These are phyloP conservation scores for Carex pumila DNA, from an alignment of 176 grass and related monocot genomes.

Conservation along the genomic window DNA sequence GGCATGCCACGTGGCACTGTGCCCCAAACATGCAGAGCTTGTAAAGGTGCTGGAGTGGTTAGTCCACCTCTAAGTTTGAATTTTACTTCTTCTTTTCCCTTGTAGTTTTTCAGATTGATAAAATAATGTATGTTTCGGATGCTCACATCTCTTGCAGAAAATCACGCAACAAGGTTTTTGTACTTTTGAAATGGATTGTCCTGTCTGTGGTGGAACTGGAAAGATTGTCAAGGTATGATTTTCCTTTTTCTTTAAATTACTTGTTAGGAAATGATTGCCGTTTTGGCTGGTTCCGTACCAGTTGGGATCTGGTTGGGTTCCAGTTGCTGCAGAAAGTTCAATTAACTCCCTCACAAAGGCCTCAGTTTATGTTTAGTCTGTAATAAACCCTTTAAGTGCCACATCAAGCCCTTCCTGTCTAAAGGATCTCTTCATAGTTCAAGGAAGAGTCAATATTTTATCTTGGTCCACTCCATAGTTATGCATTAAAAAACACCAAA, in stretches of 20 bases:
- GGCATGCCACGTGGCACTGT: conserved; percentile 85
- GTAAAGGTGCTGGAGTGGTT: conserved; percentile 80
- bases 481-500: background rate
- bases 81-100: background rate
- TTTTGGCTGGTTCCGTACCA: background rate
- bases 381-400: background rate
- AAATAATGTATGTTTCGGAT: background rate
- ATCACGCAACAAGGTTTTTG: conserved; percentile 49
- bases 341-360: background rate
- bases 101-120: conserved; percentile 5
- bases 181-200: conserved; percentile 50
- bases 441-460: background rate
- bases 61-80: conserved; percentile 11
- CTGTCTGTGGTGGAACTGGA: conserved; percentile 52
- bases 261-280: background rate
- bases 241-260: background rate
- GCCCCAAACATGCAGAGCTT: conserved; percentile 90
- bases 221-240: conserved; percentile 66
- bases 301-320: background rate
- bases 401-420: background rate
- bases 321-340: background rate
- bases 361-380: background rate
- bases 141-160: conserved; percentile 30
- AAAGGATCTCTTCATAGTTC: background rate
- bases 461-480: background rate